These are phyloP conservation scores for Kingdonia uniflora DNA, from an alignment of 164 flowering plant species.

Conservation along the genomic window DNA sequence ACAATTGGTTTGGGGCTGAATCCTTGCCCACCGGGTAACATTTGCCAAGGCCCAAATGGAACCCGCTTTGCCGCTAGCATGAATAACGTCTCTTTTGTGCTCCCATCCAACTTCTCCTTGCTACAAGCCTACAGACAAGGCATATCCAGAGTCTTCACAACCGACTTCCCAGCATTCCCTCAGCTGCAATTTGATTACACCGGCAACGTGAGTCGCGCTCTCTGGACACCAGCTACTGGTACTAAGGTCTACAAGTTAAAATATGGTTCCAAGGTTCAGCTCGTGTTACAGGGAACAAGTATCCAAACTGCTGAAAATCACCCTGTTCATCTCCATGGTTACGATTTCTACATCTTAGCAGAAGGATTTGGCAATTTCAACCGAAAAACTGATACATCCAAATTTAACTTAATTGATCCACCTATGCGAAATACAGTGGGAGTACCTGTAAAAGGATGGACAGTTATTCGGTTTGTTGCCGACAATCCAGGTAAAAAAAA, in stretches of 20 bases:
- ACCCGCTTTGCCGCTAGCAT: slow-evolving; percentile 67
- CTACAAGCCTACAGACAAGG: slow-evolving; percentile 51
- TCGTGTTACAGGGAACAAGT: slow-evolving; percentile 67
- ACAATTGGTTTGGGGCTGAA: slow-evolving; percentile 65
- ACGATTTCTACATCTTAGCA: slow-evolving; percentile 63
- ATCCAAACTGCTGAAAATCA: slow-evolving; percentile 67
- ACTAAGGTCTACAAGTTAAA: slow-evolving; percentile 58
- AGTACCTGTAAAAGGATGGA: slow-evolving; percentile 78
- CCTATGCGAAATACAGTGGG: slow-evolving; percentile 69
- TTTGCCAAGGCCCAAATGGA: slow-evolving; percentile 75
- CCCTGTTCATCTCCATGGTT: slow-evolving; percentile 91
- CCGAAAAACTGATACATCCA: slow-evolving; percentile 39
- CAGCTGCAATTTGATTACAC: slow-evolving; percentile 62
- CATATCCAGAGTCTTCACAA: slow-evolving; percentile 49
- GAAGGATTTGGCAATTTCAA: slow-evolving; percentile 71
- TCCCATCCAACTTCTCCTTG: slow-evolving; percentile 43
- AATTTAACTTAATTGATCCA: slow-evolving; percentile 70
- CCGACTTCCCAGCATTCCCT: slow-evolving; percentile 65
- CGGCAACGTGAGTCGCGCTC: slow-evolving; percentile 58
- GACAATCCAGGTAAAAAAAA: slow-evolving; percentile 96
- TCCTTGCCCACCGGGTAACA: slow-evolving; percentile 47
- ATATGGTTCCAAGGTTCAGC: slow-evolving; percentile 53
- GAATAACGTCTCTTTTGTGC: slow-evolving; percentile 56
- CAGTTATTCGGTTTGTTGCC: slow-evolving; percentile 62
- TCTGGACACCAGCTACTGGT: slow-evolving; percentile 50